Evolutionary conservation across 805 yeast genomes (phyloP).

Genomic region (Isabelozyma rhagii): DNA sequence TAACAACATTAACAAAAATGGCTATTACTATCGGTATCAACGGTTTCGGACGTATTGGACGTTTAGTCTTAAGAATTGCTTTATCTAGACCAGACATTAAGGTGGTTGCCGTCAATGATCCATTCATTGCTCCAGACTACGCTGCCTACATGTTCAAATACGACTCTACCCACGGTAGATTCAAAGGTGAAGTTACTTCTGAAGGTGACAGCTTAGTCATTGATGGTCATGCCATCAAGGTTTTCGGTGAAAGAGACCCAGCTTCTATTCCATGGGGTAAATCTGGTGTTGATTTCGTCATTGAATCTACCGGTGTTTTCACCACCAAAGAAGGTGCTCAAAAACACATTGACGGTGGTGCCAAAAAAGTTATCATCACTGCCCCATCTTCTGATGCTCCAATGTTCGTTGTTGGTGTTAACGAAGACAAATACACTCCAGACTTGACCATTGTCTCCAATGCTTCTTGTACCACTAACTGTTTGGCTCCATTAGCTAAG

Average conservation of each 20-base stretch:
- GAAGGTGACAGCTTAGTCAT: slow-evolving; percentile 61
- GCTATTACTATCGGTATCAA: slow-evolving; percentile 80
- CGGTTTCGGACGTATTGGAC: slow-evolving; percentile 95
- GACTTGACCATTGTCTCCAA: slow-evolving; percentile 79
- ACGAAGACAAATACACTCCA: slow-evolving; percentile 72
- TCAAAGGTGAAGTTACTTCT: slow-evolving; percentile 66
- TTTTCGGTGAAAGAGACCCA: slow-evolving; percentile 84
- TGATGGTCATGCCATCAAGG: slow-evolving; percentile 63
- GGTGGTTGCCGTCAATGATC: slow-evolving; percentile 87
- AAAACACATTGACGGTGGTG: slow-evolving; percentile 86
- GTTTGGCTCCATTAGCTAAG: slow-evolving; percentile 93
- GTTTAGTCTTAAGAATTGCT: slow-evolving; percentile 84
- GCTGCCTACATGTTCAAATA: slow-evolving; percentile 95
- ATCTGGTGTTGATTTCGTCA: slow-evolving; percentile 77
- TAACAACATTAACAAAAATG: slow-evolving; percentile 29
- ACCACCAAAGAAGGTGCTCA: slow-evolving; percentile 76
- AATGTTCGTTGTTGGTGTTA: slow-evolving; percentile 93
- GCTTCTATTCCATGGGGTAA: slow-evolving; percentile 85
- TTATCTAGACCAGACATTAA: slow-evolving; percentile 69
- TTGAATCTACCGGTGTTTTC: slow-evolving; percentile 95
- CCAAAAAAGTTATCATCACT: slow-evolving; percentile 91
- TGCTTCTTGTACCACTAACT: slow-evolving; percentile 95
- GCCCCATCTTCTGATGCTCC: slow-evolving; percentile 95
- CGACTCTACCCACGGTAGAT: slow-evolving; percentile 90
- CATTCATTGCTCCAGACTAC: slow-evolving; percentile 84